A percentile compares a stretch with the other conserved stretches of the same genome.
Evolutionary conservation across 202 grass and related monocot species (phyloP).

Genomic region (Schoenoplectus tabernaemontani): DNA sequence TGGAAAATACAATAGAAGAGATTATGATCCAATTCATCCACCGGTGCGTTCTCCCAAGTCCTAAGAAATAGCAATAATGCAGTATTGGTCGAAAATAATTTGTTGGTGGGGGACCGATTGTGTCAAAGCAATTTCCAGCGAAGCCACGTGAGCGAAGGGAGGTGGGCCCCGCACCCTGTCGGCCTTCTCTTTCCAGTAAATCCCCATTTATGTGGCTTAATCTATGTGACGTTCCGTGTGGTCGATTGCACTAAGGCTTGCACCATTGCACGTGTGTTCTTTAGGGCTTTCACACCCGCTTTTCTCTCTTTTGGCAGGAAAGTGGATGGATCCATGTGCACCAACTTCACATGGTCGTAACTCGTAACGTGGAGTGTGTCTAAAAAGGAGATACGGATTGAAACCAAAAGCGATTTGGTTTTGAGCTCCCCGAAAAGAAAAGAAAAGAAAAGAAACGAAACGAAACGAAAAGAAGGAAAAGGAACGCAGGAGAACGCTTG

Average conservation of each 20-base stretch:
- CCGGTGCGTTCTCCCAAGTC: too few relatives aligned
- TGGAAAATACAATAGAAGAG: too few relatives aligned
- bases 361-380: slow-evolving; percentile 15
- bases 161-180: not conserved
- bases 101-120: not conserved
- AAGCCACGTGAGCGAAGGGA: slow-evolving; percentile 19
- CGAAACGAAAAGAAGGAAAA: not conserved
- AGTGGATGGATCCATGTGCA: slow-evolving; percentile 10
- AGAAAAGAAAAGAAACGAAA: too few relatives aligned
- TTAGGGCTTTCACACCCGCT: not conserved
- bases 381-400: slow-evolving; percentile 14
- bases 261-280: not conserved
- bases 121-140: not conserved
- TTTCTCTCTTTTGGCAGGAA: slow-evolving; percentile 15
- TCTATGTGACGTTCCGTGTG: not conserved
- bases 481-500: not conserved
- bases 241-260: not conserved
- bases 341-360: slow-evolving; percentile 27
- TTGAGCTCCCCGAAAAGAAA: not conserved
- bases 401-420: not conserved
- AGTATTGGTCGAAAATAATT: too few relatives aligned
- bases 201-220: not conserved
- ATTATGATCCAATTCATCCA: too few relatives aligned
- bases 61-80: too few relatives aligned
- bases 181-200: not conserved